phyloP scores from a whole-genome alignment of 2,329 filamentous ascomycete species.

The Fusarium tuaranense region DNA sequence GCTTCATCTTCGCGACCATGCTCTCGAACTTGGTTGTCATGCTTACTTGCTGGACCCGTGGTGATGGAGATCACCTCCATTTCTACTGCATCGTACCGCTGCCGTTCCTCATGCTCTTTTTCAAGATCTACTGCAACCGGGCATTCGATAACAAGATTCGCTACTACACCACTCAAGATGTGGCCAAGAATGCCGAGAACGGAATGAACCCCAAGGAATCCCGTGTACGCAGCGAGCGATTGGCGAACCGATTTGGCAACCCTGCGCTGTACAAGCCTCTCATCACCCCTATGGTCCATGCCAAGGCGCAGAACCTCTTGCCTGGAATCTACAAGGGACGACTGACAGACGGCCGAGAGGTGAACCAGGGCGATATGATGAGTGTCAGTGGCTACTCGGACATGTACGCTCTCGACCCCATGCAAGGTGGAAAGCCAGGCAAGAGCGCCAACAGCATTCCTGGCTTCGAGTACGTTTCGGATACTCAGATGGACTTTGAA shows the following conservation, averaged over 20 bases:
- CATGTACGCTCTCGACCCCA: constrained; percentile 82
- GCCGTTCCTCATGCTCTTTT: constrained; percentile 80
- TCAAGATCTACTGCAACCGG: constrained; percentile 86
- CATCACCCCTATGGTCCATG: constrained; percentile 95
- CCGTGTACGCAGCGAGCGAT: constrained; percentile 72
- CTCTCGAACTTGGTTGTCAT: constrained; percentile 84
- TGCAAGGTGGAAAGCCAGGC: constrained; percentile 69
- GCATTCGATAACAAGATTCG: constrained; percentile 83
- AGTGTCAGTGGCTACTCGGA: constrained; percentile 83
- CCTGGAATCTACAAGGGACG: constrained; percentile 89
- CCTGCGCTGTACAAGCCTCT: constrained; percentile 90
- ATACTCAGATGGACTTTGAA: constrained; percentile 87
- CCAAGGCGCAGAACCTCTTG: constrained; percentile 87
- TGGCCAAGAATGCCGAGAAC: constrained; percentile 59
- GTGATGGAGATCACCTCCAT: constrained; percentile 67
- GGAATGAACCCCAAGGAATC: constrained; percentile 61
- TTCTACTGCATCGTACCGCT: constrained; percentile 79
- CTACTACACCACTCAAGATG: constrained; percentile 79
- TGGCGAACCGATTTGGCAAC: constrained; percentile 86
- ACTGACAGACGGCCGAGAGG: constrained; percentile 73
- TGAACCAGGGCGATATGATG: constrained; percentile 65
- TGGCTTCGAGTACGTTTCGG: constrained; percentile 91
- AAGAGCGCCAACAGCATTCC: constrained; percentile 62
- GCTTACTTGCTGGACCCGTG: constrained; percentile 78
- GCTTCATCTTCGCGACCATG: constrained; percentile 85